Conservation (phyloP, 129 eudicot species). For the Artemisia tridentata region DNA sequence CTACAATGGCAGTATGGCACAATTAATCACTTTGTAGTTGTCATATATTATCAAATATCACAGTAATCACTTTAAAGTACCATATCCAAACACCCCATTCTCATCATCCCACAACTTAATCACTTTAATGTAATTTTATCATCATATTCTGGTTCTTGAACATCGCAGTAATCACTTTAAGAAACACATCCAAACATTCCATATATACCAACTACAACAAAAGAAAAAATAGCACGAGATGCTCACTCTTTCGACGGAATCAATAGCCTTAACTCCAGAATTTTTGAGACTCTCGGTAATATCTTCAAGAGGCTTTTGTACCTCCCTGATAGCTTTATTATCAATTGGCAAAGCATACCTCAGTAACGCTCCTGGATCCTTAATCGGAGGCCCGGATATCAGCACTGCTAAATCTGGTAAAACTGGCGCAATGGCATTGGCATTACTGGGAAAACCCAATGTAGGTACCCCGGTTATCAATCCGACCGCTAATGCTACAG, state of each 20-base stretch:
- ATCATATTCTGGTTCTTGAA: not conserved
- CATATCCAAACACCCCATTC: not conserved
- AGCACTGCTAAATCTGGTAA: constrained; percentile 80
- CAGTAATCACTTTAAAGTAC: not conserved
- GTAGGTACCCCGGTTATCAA: constrained; percentile 67
- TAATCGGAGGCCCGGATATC: constrained; percentile 97
- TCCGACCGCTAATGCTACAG: constrained; percentile 76
- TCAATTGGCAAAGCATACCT: constrained; percentile 90
- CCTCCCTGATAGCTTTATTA: constrained; percentile 94
- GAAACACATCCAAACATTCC: not conserved
- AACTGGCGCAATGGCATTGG: constrained; percentile 52
- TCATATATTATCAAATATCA: no score
- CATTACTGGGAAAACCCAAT: constrained; percentile 45
- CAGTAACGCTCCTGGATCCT: constrained; percentile 89
- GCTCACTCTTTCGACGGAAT: constrained; percentile 87
- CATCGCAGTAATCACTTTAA: not conserved
- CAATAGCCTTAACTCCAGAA: constrained; percentile 85
- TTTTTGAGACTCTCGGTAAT: constrained; percentile 88
- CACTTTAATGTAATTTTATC: not conserved
- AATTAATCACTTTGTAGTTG: no score
- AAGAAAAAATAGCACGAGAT: not conserved
- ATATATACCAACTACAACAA: not conserved
- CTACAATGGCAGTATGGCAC: no score
- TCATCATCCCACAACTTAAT: not conserved
- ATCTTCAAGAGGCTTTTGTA: constrained; percentile 97